phyloP scores from a whole-genome alignment of 495 filamentous ascomycete genomes.

The Astrothelium subdiscretum region DNA sequence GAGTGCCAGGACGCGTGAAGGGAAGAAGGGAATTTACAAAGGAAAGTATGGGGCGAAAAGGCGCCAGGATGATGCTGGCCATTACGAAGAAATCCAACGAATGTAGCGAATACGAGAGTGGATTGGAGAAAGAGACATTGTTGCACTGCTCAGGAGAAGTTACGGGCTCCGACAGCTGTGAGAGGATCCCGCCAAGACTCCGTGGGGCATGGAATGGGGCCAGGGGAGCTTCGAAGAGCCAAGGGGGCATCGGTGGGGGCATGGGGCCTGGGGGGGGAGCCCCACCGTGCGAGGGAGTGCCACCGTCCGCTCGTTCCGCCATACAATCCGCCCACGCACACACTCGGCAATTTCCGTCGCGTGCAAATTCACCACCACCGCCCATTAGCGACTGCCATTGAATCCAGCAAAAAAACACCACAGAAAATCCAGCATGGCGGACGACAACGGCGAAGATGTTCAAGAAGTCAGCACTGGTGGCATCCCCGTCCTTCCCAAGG shows the following conservation, averaged over 20 bases:
- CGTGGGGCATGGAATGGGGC: too few relatives aligned
- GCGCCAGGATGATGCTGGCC: constrained; percentile 4
- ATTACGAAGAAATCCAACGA: not conserved
- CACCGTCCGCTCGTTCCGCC: not conserved
- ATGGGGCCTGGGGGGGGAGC: too few relatives aligned
- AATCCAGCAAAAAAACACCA: not conserved
- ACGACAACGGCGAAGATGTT: constrained; percentile 80
- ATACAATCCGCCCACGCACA: not conserved
- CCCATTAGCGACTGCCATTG: not conserved
- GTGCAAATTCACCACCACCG: not conserved
- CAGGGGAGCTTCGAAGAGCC: too few relatives aligned
- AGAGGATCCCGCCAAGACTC: not conserved
- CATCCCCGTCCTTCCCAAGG: constrained; percentile 86
- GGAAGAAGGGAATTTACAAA: constrained; percentile 27
- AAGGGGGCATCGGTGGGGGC: too few relatives aligned
- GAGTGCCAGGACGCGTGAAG: constrained; percentile 27
- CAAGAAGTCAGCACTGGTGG: constrained; percentile 68
- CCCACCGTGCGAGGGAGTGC: too few relatives aligned
- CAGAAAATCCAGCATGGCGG: constrained; percentile 33
- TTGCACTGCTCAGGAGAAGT: too few relatives aligned
- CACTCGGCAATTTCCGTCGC: not conserved
- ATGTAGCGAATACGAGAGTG: not conserved
- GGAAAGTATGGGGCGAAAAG: not conserved
- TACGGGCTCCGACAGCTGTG: not conserved
- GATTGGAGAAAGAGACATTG: too few relatives aligned